A percentile compares a stretch with the other conserved stretches of the same genome.
Evolutionary conservation across 495 filamentous ascomycete species (phyloP).

Genomic region (Coniosporium apollinis): DNA sequence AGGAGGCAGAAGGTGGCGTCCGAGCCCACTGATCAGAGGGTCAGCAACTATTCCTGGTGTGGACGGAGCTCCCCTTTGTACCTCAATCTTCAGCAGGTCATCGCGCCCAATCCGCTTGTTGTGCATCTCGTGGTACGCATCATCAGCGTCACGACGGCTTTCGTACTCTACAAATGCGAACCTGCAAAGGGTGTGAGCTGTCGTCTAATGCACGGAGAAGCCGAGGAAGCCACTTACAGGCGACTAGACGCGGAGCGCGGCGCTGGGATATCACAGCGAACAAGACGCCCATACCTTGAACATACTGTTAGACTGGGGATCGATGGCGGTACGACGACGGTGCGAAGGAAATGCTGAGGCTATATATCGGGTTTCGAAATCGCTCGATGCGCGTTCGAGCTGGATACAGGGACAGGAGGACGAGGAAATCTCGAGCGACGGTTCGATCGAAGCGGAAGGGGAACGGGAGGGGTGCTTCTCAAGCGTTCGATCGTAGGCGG

Average conservation of each 20-base stretch:
- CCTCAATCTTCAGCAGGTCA: constrained; percentile 95
- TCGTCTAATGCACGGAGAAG: constrained; percentile 5
- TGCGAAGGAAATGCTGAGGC: not conserved
- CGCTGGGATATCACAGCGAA: constrained; percentile 96
- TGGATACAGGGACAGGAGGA: not conserved
- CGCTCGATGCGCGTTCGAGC: not conserved
- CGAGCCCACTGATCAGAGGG: constrained; percentile 65
- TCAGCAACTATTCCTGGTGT: constrained; percentile 8
- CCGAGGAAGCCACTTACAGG: constrained; percentile 50
- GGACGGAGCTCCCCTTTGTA: constrained; percentile 25
- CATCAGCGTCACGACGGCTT: constrained; percentile 94
- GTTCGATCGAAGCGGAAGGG: constrained; percentile 6
- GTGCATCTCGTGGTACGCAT: constrained; percentile 99
- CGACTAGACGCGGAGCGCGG: constrained; percentile 82
- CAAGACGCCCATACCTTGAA: constrained; percentile 85
- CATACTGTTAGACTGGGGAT: constrained; percentile 10
- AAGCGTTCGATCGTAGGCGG: not conserved
- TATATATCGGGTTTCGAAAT: not conserved
- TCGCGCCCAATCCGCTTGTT: constrained; percentile 96
- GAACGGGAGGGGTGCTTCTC: not conserved
- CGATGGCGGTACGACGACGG: not conserved
- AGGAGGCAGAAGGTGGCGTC: constrained; percentile 93
- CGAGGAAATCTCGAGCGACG: not conserved
- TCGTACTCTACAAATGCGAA: constrained; percentile 99
- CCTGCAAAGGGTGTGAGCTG: constrained; percentile 32